Evolutionary conservation across 805 yeast genomes (phyloP), one percentile per base, ranked within the genome.

Genomic region (Schizosaccharomyces osmophilus): DNA sequence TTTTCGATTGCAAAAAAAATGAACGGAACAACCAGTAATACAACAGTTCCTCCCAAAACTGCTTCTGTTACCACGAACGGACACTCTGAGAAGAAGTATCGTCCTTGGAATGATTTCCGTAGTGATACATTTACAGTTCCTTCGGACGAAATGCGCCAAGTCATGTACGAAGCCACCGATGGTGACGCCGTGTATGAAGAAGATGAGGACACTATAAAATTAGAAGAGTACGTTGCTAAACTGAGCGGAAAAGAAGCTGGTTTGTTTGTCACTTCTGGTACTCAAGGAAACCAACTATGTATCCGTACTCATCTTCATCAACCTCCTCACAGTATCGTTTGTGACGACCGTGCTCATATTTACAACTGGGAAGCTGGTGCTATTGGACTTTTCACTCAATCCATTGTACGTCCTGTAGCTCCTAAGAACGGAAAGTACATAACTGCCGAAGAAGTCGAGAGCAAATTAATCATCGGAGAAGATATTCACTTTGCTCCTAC

Each of bases 101-200:
- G 57, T 29, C 36, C 36, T 29, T 51, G 57, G 57, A 51, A 51
- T 29, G 60, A 57, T 36, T 57, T 57, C 60, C 60, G 60, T 11
- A 39, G 66, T 60, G 97, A 89, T 71, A 89, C 97, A 1, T 87
- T 87, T 77, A 88, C 96, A 3, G 84, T 85, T 13, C 97, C 97
- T 26, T 81, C 95, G 0, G 73, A 74, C 42, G 75, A 79, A 51
- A 87, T 88, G 90, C 69, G 84, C 22, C 76, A 78, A 62, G 81
- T 87, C 58, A 81, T 79, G 58, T 60, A 74, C 32, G 66, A 69
- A 5, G 79, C 85, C 36, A 73, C 89, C 1, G 76, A 79, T 59
- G 97, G 97, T 55, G 97, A 89, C 68, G 79, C 90, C 9, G 96
- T 89, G n/a, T 87, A 87, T 73, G 77, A 80, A 64, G 96, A 89